Conservation (phyloP, 202 grass and related monocot genomes). For the Panicum hallii region DNA sequence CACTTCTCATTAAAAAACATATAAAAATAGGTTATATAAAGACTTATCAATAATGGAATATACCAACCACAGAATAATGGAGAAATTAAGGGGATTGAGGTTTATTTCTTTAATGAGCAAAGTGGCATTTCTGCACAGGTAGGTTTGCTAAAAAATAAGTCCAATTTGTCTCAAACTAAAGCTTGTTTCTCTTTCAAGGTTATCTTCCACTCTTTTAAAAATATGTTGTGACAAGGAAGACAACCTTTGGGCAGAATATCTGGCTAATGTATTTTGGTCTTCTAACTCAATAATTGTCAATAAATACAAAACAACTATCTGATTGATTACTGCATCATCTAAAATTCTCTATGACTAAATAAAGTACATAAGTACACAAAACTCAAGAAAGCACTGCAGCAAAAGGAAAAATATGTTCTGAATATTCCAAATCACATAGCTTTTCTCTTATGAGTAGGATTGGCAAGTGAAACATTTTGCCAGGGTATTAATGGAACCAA, state of each 20-base stretch:
- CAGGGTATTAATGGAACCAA: constrained; percentile 32
- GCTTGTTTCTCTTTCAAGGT: constrained; percentile 21
- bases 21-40: not conserved
- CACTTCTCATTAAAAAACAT: not conserved
- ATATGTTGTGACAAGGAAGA: not conserved
- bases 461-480: constrained; percentile 23
- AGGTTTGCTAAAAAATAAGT: not conserved
- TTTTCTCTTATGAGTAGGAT: constrained; percentile 1
- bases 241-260: not conserved
- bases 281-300: constrained; percentile 25
- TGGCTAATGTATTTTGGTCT: constrained; percentile 12
- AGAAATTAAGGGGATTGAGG: not conserved
- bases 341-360: constrained; percentile 19
- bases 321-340: not conserved
- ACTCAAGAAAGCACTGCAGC: constrained; percentile 6
- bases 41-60: not conserved
- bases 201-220: not conserved
- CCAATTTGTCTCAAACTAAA: constrained; percentile 24
- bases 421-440: not conserved
- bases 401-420: not conserved
- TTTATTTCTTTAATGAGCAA: not conserved
- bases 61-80: not conserved
- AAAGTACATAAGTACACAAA: constrained; percentile 11
- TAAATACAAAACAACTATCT: constrained; percentile 20
- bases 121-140: not conserved